These are phyloP conservation scores for Collybia mongolica DNA, from an alignment of 768 basidiomycete species.

Conservation along the genomic window DNA sequence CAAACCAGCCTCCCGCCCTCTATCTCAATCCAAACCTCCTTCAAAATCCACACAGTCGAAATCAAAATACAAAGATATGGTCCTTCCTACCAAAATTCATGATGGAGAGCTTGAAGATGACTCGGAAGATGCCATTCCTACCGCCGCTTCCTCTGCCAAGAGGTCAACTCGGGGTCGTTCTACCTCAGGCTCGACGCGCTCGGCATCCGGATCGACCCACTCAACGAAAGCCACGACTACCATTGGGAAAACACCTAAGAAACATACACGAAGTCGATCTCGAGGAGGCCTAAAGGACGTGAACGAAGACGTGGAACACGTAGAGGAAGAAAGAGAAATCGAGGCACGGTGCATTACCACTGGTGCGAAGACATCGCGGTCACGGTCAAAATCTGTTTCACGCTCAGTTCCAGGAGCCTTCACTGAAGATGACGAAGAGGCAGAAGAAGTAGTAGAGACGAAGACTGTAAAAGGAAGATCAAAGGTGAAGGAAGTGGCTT, in stretches of 20 bases:
- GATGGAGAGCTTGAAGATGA: constrained; percentile 35
- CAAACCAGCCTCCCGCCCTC: constrained; percentile 24
- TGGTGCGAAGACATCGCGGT: constrained; percentile 6
- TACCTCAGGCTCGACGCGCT: neutral
- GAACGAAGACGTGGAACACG: constrained; percentile 22
- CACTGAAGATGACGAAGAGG: constrained; percentile 15
- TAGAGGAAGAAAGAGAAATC: constrained; percentile 16
- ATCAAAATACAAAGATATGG: constrained; percentile 29
- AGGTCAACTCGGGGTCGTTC: constrained; percentile 11
- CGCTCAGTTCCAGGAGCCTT: constrained; percentile 8
- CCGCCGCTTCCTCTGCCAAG: constrained; percentile 17
- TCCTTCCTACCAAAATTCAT: constrained; percentile 37
- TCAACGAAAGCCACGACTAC: constrained; percentile 19
- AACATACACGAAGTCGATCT: constrained; percentile 12
- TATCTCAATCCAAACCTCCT: constrained; percentile 24
- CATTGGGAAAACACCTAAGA: constrained; percentile 16
- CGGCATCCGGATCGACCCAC: constrained; percentile 4
- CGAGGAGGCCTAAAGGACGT: constrained; percentile 13
- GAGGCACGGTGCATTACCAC: neutral
- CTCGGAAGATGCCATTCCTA: constrained; percentile 12
- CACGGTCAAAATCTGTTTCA: constrained; percentile 20
- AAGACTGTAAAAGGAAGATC: constrained; percentile 11
- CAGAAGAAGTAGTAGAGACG: constrained; percentile 1
- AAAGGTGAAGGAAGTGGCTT: constrained; percentile 9
- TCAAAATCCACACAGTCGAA: constrained; percentile 25